These are phyloP conservation scores for Linnemannia elongata DNA, from an alignment of 192 early-diverging fungal species.

Conservation along the genomic window DNA sequence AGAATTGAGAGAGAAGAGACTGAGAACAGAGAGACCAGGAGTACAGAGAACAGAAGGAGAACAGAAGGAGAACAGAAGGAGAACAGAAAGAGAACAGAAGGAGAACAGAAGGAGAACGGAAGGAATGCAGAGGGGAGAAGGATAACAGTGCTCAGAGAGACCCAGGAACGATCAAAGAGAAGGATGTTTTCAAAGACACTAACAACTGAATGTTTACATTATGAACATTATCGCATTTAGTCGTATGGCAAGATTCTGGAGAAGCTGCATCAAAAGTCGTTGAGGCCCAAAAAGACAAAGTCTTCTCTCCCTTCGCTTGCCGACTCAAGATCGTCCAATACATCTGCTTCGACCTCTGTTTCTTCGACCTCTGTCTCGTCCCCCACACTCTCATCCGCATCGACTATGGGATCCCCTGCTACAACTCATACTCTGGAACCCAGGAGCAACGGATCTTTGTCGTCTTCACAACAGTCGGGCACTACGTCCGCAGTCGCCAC, in stretches of 20 bases:
- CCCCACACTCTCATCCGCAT: conserved; percentile 31
- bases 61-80: too few species aligned
- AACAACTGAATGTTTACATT: neutral
- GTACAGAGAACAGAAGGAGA: too few species aligned
- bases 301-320: neutral
- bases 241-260: conserved; percentile 43
- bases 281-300: conserved; percentile 37
- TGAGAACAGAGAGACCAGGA: too few species aligned
- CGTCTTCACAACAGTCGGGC: neutral
- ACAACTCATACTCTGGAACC: conserved; percentile 11
- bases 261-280: conserved; percentile 44
- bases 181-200: neutral
- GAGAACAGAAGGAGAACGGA: too few species aligned
- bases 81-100: too few species aligned
- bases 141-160: too few species aligned
- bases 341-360: conserved; percentile 17
- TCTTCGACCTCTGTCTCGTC: conserved; percentile 41
- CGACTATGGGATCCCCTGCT: conserved; percentile 16
- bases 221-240: neutral
- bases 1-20: neutral
- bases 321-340: conserved; percentile 4
- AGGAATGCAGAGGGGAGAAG: too few species aligned
- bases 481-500: neutral
- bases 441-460: neutral
- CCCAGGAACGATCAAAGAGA: neutral